Base-by-base conservation (phyloP, 495 filamentous ascomycete genomes). In the Podospora bellae-mahoneyi region DNA sequence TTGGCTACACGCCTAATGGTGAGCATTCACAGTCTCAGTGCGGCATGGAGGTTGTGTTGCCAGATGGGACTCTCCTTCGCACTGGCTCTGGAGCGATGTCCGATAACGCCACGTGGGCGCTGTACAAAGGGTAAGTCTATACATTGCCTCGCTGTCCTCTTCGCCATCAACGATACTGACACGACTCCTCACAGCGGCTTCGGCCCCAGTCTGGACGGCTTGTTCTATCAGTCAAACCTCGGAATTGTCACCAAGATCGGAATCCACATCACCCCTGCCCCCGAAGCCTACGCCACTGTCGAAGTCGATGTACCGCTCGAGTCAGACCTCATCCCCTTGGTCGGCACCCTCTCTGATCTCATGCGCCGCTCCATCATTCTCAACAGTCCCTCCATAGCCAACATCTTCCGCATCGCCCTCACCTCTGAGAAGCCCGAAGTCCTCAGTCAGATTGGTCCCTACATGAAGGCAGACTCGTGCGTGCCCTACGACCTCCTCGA, bases 21-120 rank as follows among this genome's bases (percentile, higher is more conserved):
- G 84, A 87, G 66, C 84, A 87, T 68, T 86, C 78, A 69, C 79
- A 78, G 63, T 82, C 79, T 68, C 84, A 84, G 55, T 85, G 83
- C 66, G 84, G 84, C 3, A 78, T 86, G 79, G 85, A 88, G 70
- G 72, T 88, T 32, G 80, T 88, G 5, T 75, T 87, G 0, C 86
- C 86, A 0, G 81, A 77, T 44, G 85, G 84, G 23, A 80, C 84
- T 67, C 64, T 88, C 1, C 57, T 88, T 5, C 78, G 85, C 1
- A 88, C 85, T 0, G 86, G 86, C 2, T 87, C 87, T 84, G 85
- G 85, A 2, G 84, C 84, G 3, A 69, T 86, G 57, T 79, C 80
- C 0, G 75, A 76, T 60, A 82, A 81, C 65, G 71, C 74, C 0
- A 76, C 77, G 1, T 83, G 81, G 81, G 83, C 84, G 60, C 78